A percentile compares a stretch with the other conserved stretches of the same genome.
phyloP scores from a whole-genome alignment of 495 filamentous ascomycete genomes.

The Podospora pseudoanserina region DNA sequence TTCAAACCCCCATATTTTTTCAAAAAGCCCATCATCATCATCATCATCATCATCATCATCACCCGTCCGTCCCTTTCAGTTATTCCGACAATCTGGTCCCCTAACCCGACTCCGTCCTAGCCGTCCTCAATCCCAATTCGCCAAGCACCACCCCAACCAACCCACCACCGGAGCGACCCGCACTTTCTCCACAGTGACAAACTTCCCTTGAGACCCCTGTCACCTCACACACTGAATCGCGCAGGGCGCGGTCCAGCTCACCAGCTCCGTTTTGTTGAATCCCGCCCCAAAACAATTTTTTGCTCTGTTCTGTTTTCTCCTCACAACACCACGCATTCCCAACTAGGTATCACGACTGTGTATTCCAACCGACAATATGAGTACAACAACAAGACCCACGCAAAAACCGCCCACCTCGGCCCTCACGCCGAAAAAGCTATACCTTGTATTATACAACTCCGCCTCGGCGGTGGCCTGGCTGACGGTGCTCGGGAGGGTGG shows the following conservation, averaged over 20 bases:
- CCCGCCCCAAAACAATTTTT: background rate
- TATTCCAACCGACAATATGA: background rate
- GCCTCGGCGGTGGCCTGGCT: slow-evolving; percentile 72
- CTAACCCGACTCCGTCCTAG: background rate
- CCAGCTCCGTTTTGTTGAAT: background rate
- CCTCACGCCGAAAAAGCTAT: slow-evolving; percentile 50
- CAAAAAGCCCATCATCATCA: background rate
- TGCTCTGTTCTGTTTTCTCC: background rate
- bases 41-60: background rate
- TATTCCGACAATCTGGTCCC: background rate
- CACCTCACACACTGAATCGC: background rate
- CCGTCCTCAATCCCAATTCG: background rate
- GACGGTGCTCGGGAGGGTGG: slow-evolving; percentile 59
- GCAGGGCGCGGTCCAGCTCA: background rate
- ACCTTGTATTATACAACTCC: slow-evolving; percentile 82
- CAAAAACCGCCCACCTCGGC: background rate
- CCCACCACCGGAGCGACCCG: background rate
- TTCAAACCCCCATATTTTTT: background rate
- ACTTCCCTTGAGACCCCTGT: background rate
- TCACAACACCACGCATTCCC: background rate
- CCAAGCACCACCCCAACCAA: background rate
- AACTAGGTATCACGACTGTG: background rate
- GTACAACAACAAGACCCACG: no score
- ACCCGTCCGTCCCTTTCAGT: background rate
- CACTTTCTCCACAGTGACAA: background rate